Conservation (phyloP, 257 asterid genomes). For the Schizonepeta tenuifolia region DNA sequence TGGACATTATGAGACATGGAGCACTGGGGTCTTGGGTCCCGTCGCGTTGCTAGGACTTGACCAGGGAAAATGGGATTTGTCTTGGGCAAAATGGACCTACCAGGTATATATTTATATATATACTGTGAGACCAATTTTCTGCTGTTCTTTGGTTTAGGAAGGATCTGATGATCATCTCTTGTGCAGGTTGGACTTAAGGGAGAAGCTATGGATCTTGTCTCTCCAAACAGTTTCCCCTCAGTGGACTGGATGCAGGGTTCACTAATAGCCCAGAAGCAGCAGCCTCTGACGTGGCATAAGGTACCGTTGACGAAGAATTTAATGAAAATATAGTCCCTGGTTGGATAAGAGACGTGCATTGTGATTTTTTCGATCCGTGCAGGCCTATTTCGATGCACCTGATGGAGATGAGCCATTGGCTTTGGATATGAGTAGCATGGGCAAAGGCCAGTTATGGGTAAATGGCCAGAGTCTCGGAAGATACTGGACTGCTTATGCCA, state of each 20-base stretch:
- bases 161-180: slow-evolving; percentile 34
- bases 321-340: slow-evolving; percentile 9
- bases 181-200: slow-evolving; percentile 90
- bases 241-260: slow-evolving; percentile 87
- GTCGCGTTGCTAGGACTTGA: slow-evolving; percentile 79
- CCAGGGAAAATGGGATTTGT: slow-evolving; percentile 73
- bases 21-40: slow-evolving; percentile 77
- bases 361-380: slow-evolving; percentile 25
- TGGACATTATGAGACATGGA: slow-evolving; percentile 75
- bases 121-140: neutral
- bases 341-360: neutral
- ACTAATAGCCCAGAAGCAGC: slow-evolving; percentile 68
- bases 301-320: slow-evolving; percentile 34
- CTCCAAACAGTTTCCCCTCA: slow-evolving; percentile 59
- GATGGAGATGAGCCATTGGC: slow-evolving; percentile 90
- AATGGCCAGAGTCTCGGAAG: slow-evolving; percentile 89
- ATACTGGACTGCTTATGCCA: slow-evolving; percentile 78
- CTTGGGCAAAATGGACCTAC: slow-evolving; percentile 85
- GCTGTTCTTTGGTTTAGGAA: neutral
- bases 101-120: slow-evolving; percentile 48
- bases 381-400: slow-evolving; percentile 82
- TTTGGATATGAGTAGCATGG: slow-evolving; percentile 91
- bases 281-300: slow-evolving; percentile 88
- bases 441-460: slow-evolving; percentile 92
- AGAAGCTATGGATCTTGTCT: slow-evolving; percentile 72